Evolutionary conservation across 1,284 basidiomycete genomes (phyloP).

Genomic region (Anthracocystis panici-leucophaei): DNA sequence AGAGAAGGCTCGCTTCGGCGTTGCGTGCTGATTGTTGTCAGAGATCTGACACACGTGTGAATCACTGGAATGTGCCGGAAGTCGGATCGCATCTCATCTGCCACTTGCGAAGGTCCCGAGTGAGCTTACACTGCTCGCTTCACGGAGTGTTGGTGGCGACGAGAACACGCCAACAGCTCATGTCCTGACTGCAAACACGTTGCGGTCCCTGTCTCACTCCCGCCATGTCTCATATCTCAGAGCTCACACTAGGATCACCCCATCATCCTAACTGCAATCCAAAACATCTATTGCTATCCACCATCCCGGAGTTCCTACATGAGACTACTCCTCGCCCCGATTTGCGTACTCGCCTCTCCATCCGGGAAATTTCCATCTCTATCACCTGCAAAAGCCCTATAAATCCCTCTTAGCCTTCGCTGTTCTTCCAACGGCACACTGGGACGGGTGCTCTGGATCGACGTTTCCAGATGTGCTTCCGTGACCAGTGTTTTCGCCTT

Average conservation of each 20-base stretch:
- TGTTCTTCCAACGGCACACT: constrained; percentile 65
- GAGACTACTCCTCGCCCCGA: constrained; percentile 63
- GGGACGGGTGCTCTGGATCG: constrained; percentile 61
- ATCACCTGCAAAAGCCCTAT: constrained; percentile 64
- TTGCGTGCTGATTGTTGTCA: no score
- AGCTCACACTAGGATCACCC: not conserved
- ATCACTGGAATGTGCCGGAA: not conserved
- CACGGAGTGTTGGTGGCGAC: no score
- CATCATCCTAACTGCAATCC: not conserved
- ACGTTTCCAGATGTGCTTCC: constrained; percentile 54
- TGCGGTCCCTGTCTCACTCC: no score
- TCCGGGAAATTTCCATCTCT: constrained; percentile 62
- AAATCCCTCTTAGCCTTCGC: constrained; percentile 55
- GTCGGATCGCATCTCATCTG: not conserved
- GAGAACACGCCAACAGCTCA: no score
- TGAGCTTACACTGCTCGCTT: no score
- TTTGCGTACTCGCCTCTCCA: constrained; percentile 58
- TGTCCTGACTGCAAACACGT: no score
- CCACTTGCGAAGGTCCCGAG: no score
- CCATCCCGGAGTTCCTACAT: constrained; percentile 46
- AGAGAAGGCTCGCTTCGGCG: no score
- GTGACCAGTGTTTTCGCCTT: constrained; percentile 49
- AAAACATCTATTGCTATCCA: constrained; percentile 2
- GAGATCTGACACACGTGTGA: no score
- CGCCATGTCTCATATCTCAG: no score